phyloP scores from a whole-genome alignment of 2,329 filamentous ascomycete species.

The Bipolaris oryzae region DNA sequence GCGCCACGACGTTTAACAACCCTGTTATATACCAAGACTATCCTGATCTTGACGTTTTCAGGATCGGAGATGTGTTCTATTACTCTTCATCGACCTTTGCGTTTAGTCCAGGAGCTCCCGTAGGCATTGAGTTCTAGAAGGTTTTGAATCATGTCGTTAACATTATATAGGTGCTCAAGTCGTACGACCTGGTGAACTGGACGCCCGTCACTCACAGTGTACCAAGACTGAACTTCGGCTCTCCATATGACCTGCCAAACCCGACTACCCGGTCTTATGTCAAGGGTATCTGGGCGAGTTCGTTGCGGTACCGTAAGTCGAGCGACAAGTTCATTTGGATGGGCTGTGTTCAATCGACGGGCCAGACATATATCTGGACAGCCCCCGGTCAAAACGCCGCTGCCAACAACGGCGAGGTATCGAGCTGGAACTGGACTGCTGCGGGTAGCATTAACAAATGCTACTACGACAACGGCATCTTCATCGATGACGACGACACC shows the following conservation, averaged over 20 bases:
- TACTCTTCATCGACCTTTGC: conserved; percentile 63
- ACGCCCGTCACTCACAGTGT: conserved; percentile 51
- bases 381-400: conserved; percentile 51
- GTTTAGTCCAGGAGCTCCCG: conserved; percentile 62
- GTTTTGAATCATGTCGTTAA: too few relatives aligned
- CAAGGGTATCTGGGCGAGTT: conserved; percentile 63
- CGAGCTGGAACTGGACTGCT: conserved; percentile 50
- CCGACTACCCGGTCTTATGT: conserved; percentile 54
- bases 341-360: conserved; percentile 58
- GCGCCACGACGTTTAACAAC: conserved; percentile 52
- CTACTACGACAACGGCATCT: conserved; percentile 63
- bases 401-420: conserved; percentile 38
- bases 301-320: conserved; percentile 58
- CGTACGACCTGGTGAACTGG: conserved; percentile 61
- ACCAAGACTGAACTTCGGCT: conserved; percentile 46
- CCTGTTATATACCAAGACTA: conserved; percentile 63
- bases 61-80: conserved; percentile 59
- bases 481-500: conserved; percentile 65
- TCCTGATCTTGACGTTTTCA: conserved; percentile 61
- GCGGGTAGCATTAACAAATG: conserved; percentile 51
- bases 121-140: too few relatives aligned
- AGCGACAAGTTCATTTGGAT: conserved; percentile 63
- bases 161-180: conserved; percentile 52
- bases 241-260: conserved; percentile 57
- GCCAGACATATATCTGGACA: conserved; percentile 61